phyloP scores from a whole-genome alignment of 1,284 basidiomycete genomes.

The Puccinia horiana region DNA sequence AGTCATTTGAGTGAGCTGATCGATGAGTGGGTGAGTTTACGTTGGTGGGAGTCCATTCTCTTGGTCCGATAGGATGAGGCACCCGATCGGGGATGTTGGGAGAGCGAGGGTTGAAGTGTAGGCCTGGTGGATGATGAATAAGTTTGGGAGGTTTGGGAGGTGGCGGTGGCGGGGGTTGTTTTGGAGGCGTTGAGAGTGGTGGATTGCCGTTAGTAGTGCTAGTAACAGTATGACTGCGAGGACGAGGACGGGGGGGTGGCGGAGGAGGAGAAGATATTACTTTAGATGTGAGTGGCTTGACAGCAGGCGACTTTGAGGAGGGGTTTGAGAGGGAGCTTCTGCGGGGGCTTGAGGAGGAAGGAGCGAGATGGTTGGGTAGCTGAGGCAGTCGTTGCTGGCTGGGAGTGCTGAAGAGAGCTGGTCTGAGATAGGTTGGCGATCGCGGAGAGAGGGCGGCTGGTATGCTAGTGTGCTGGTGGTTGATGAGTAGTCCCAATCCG shows the following conservation, averaged over 20 bases:
- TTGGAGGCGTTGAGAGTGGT: not conserved
- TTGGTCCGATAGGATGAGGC: constrained; percentile 20
- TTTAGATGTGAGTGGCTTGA: too few species aligned
- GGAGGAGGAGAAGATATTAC: not conserved
- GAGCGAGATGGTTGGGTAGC: too few species aligned
- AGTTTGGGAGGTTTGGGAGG: constrained; percentile 10
- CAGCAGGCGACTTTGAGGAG: too few species aligned
- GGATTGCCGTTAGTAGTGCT: not conserved
- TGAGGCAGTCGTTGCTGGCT: too few species aligned
- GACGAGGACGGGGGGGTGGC: not conserved
- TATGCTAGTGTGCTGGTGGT: too few species aligned
- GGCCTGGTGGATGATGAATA: not conserved
- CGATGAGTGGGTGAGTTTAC: constrained; percentile 8
- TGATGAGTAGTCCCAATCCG: too few species aligned
- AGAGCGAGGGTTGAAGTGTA: not conserved
- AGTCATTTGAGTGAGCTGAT: constrained; percentile 5
- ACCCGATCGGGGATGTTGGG: not conserved
- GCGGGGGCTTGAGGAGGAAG: too few species aligned
- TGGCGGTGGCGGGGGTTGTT: not conserved
- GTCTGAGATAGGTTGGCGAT: too few species aligned
- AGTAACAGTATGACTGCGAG: not conserved
- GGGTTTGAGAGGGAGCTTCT: too few species aligned
- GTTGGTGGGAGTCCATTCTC: constrained; percentile 14
- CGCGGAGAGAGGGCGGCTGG: too few species aligned
- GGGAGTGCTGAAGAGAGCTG: too few species aligned